Percentiles rank a stretch among this genome's conserved stretches.
phyloP scores from a whole-genome alignment of 139 green algal genomes.

The Coelastrella sp. region DNA sequence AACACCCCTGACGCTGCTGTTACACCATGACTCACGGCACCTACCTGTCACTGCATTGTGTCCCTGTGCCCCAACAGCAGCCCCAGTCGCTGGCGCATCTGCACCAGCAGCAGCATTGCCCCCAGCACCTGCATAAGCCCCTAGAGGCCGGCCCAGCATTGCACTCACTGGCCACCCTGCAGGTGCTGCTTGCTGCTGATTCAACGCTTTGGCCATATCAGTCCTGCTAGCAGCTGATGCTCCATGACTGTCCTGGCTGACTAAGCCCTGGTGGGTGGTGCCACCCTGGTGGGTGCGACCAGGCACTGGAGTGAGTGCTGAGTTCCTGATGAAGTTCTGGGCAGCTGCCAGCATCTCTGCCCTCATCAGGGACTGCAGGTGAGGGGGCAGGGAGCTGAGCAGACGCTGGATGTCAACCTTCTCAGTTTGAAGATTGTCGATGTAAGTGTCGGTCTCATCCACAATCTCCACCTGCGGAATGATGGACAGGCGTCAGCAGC shows the following conservation, averaged over 20 bases:
- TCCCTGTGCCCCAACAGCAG: too few relatives aligned
- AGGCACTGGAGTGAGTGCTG: neutral
- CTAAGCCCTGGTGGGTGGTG: neutral
- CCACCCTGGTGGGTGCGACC: neutral
- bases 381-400: conserved; percentile 56
- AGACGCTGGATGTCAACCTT: conserved; percentile 61
- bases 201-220: neutral
- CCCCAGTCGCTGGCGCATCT: too few relatives aligned
- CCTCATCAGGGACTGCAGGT: conserved; percentile 54
- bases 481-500: neutral
- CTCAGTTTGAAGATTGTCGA: conserved; percentile 72
- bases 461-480: conserved; percentile 67
- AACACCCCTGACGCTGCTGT: too few relatives aligned
- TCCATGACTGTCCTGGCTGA: neutral
- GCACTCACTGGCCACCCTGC: neutral
- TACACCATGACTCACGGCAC: too few relatives aligned
- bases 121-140: neutral
- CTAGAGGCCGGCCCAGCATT: neutral
- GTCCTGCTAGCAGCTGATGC: neutral
- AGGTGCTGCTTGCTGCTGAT: neutral
- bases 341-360: conserved; percentile 28
- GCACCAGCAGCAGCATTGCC: too few relatives aligned
- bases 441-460: conserved; percentile 73
- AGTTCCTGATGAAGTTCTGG: conserved; percentile 7
- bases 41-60: too few relatives aligned